phyloP scores from a whole-genome alignment of 2,329 filamentous ascomycete species.

The Mycocentrospora acerina region DNA sequence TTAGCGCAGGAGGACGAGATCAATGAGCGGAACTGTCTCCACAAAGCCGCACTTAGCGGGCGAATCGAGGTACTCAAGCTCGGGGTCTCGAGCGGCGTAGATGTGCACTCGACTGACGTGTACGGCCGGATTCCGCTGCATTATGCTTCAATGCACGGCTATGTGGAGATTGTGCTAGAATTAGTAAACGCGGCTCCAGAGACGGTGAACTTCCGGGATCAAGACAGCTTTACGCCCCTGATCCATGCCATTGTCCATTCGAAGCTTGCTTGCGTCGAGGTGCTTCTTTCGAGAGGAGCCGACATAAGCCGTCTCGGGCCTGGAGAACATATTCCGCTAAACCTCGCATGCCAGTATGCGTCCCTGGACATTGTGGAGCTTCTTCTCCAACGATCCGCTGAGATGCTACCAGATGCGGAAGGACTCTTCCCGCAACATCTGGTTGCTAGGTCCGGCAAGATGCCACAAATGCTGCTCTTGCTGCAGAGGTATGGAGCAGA shows the following conservation, averaged over 20 bases:
- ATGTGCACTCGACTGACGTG: slow-evolving; percentile 80
- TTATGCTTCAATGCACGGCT: slow-evolving; percentile 94
- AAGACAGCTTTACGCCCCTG: slow-evolving; percentile 95
- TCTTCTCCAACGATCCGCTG: slow-evolving; percentile 76
- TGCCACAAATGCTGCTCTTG: slow-evolving; percentile 74
- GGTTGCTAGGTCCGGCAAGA: slow-evolving; percentile 84
- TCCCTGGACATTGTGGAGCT: slow-evolving; percentile 82
- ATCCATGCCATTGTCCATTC: slow-evolving; percentile 94
- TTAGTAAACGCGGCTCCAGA: slow-evolving; percentile 68
- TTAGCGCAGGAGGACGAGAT: slow-evolving; percentile 96
- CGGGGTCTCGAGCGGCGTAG: slow-evolving; percentile 73
- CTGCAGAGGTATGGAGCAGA: slow-evolving; percentile 85
- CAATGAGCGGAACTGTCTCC: slow-evolving; percentile 93
- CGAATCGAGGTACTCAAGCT: slow-evolving; percentile 75
- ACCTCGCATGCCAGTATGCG: slow-evolving; percentile 91
- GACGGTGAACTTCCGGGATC: slow-evolving; percentile 85
- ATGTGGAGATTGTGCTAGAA: slow-evolving; percentile 76
- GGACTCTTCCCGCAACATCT: slow-evolving; percentile 96
- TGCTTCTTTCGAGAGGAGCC: slow-evolving; percentile 75
- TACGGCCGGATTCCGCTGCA: slow-evolving; percentile 93
- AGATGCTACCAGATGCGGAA: slow-evolving; percentile 90
- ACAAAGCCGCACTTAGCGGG: slow-evolving; percentile 95
- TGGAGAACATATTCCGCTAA: slow-evolving; percentile 89
- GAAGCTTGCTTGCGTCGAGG: slow-evolving; percentile 76
- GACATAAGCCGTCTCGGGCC: slow-evolving; percentile 83